These are phyloP conservation scores for Stellera chamaejasme DNA, from an alignment of 345 rosid species.

Conservation along the genomic window DNA sequence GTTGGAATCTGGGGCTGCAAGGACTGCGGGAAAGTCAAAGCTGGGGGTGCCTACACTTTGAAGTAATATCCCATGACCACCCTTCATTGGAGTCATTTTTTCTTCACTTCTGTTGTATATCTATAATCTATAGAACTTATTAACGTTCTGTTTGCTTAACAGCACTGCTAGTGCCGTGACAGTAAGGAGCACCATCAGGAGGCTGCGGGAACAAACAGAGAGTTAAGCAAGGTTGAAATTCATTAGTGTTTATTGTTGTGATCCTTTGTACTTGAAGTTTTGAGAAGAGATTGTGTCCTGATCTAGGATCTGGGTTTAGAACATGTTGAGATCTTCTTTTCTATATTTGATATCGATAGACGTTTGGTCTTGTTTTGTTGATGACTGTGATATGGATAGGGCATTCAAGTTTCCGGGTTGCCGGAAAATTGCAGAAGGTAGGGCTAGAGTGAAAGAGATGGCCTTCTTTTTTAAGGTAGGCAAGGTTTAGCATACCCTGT, in stretches of 20 bases:
- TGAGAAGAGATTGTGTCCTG: too few species aligned
- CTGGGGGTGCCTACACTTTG: slow-evolving; percentile 93
- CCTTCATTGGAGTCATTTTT: background rate
- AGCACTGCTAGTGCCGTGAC: slow-evolving; percentile 90
- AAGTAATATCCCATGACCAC: slow-evolving; percentile 32
- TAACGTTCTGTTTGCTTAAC: slow-evolving; percentile 7
- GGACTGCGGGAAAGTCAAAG: slow-evolving; percentile 93
- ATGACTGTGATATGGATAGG: too few species aligned
- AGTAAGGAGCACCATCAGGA: slow-evolving; percentile 80
- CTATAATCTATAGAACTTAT: background rate
- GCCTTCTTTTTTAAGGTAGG: too few species aligned
- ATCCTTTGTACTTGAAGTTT: slow-evolving; percentile 5
- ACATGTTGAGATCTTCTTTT: too few species aligned
- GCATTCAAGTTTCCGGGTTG: too few species aligned
- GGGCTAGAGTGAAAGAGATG: too few species aligned
- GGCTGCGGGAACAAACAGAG: slow-evolving; percentile 95
- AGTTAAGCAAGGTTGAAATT: slow-evolving; percentile 26
- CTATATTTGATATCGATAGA: too few species aligned
- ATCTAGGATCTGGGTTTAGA: too few species aligned
- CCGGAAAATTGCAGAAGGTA: too few species aligned
- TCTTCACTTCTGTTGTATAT: background rate
- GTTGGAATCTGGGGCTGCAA: slow-evolving; percentile 99
- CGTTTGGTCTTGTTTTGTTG: too few species aligned
- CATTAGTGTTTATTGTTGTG: too few species aligned
- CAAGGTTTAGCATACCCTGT: too few species aligned